Evolutionary conservation across 2,329 filamentous ascomycete genomes (phyloP).

Genomic region (Botrytis tulipae): DNA sequence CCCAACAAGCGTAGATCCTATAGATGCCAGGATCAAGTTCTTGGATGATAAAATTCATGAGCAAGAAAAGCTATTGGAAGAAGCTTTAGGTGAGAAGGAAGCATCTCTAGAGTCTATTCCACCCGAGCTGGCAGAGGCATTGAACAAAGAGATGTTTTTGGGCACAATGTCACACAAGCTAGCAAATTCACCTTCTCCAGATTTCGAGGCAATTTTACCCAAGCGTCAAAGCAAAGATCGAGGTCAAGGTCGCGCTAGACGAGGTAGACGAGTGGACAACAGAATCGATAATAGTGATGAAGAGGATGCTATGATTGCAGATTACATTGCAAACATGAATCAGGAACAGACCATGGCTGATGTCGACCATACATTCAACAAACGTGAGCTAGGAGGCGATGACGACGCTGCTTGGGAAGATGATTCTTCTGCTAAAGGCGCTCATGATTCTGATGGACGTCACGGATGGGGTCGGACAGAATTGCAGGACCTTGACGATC

Average conservation of each 20-base stretch:
- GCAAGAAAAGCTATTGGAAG: constrained; percentile 30
- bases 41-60: constrained; percentile 36
- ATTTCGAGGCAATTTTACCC: constrained; percentile 18
- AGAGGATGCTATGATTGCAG: constrained; percentile 34
- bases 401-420: constrained; percentile 31
- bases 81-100: constrained; percentile 31
- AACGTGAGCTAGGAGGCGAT: constrained; percentile 47
- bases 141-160: constrained; percentile 3
- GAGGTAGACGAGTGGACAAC: neutral
- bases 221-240: constrained; percentile 12
- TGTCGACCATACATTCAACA: constrained; percentile 23
- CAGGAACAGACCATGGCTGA: constrained; percentile 26
- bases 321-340: constrained; percentile 41
- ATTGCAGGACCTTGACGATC: constrained; percentile 47
- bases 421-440: constrained; percentile 23
- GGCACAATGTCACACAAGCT: neutral
- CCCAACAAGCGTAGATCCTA: constrained; percentile 18
- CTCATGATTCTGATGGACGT: constrained; percentile 5
- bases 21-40: constrained; percentile 34
- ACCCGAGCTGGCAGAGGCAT: constrained; percentile 5
- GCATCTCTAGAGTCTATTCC: constrained; percentile 13
- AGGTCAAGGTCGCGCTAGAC: constrained; percentile 17
- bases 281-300: constrained; percentile 15
- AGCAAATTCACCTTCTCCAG: constrained; percentile 16
- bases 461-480: constrained; percentile 46